These are phyloP conservation scores for Candida peoriensis DNA, from an alignment of 805 yeast species.

Conservation along the genomic window DNA sequence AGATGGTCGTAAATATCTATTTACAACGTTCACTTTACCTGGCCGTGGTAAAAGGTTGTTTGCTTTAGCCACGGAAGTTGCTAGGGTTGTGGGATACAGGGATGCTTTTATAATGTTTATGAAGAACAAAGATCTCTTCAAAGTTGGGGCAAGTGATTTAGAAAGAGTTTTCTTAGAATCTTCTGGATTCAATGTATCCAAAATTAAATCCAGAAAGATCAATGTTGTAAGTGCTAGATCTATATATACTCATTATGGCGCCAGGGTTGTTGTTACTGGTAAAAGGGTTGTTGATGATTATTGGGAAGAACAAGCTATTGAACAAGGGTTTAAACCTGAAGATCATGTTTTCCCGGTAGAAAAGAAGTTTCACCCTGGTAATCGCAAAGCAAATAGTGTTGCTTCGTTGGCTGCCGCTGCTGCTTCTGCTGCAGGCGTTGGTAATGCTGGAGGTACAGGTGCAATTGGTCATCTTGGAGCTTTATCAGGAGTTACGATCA, in stretches of 20 bases:
- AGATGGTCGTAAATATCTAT: conserved; percentile 35
- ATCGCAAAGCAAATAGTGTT: conserved; percentile 1
- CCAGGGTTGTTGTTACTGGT: conserved; percentile 42
- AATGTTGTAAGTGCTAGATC: conserved; percentile 35
- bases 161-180: conserved; percentile 34
- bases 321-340: conserved; percentile 38
- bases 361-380: conserved; percentile 8
- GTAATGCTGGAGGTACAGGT: neutral
- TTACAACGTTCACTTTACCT: conserved; percentile 37
- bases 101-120: conserved; percentile 51
- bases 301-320: conserved; percentile 42
- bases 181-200: conserved; percentile 20
- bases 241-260: conserved; percentile 46
- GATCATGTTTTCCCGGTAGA: conserved; percentile 36
- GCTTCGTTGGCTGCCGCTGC: neutral
- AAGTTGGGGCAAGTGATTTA: conserved; percentile 30
- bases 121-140: conserved; percentile 32
- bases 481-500: neutral
- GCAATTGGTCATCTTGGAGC: conserved; percentile 4
- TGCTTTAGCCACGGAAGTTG: conserved; percentile 36
- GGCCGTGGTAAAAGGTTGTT: conserved; percentile 31
- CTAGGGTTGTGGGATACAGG: conserved; percentile 37
- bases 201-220: conserved; percentile 16
- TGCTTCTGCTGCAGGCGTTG: neutral
- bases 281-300: conserved; percentile 48